Conservation (phyloP, 1,284 basidiomycete species). For the Phellinidium pouzarii region DNA sequence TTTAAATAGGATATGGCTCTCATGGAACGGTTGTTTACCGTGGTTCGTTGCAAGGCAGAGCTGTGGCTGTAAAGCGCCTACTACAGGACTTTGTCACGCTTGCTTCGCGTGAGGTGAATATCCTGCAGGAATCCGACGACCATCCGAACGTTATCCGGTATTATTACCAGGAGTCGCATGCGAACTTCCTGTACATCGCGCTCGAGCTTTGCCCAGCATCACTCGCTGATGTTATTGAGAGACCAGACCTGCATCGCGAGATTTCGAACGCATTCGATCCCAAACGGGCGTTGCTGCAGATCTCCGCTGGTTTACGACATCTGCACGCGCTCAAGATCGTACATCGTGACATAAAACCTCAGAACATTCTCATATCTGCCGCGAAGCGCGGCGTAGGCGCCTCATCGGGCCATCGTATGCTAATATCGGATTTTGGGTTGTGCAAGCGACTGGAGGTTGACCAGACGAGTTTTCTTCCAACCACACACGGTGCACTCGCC, state of each 20-base stretch:
- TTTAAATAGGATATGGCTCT: constrained; percentile 82
- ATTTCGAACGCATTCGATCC: constrained; percentile 71
- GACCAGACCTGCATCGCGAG: constrained; percentile 66
- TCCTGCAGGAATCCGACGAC: constrained; percentile 94
- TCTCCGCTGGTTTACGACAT: constrained; percentile 84
- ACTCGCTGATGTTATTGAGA: constrained; percentile 88
- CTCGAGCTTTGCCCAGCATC: constrained; percentile 95
- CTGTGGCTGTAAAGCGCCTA: constrained; percentile 95
- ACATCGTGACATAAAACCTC: constrained; percentile 97
- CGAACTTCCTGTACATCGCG: constrained; percentile 95
- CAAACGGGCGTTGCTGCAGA: constrained; percentile 83
- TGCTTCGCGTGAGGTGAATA: constrained; percentile 88
- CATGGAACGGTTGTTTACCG: constrained; percentile 94
- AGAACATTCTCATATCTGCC: constrained; percentile 90
- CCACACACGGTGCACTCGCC: constrained; percentile 72
- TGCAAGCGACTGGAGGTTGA: constrained; percentile 90
- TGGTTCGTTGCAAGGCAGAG: constrained; percentile 91
- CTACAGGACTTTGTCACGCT: constrained; percentile 94
- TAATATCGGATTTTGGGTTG: constrained; percentile 93
- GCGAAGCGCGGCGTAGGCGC: constrained; percentile 50
- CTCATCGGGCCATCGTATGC: constrained; percentile 67
- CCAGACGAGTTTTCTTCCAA: constrained; percentile 87
- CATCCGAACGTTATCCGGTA: constrained; percentile 98
- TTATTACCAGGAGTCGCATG: constrained; percentile 92
- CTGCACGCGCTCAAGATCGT: constrained; percentile 94